Evolutionary conservation across 352 stramenopile species (phyloP), one percentile per base, ranked within the genome.

Genomic region (Pythium chondricola): DNA sequence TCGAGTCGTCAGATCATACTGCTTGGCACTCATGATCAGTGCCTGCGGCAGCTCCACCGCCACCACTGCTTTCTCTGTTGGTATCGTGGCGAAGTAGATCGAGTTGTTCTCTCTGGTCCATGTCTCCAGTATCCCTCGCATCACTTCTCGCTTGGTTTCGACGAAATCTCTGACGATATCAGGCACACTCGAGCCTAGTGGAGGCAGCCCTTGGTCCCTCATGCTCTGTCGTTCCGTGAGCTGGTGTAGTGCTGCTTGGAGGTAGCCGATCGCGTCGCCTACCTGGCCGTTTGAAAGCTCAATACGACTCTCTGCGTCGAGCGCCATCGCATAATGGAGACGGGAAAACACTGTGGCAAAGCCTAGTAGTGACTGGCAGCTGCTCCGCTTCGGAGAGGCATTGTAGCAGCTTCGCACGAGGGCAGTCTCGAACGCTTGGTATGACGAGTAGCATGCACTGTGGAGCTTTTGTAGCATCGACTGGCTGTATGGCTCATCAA

Each of bases 381-480:
- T 37, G 5, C 65, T 22, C 4, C 38, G 45, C 5, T 24, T 57
- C 17, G 22, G n/a, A 13, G 20, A 43, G 9, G 10, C 13, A 16
- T 32, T 39, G 41, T 52, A 54, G 37, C 53, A 61, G 29, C 57
- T 65, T 13, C 48, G 57, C 16, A 57, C 29, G 25, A 72, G 22
- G 0, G 52, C 44, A 1, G 43, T 35, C 37, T 71, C 46, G 33
- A 56, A 72, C 6, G 53, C 37, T 6, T 53, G 42, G 25, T 57
- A 60, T 13, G 52, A 64, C n/a, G 49, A 37, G 3, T 58, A 31
- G 38, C 56, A 63, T 9, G 18, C 56, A 10, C 30, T 27, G 20
- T 77, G 67, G 14, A 77, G 64, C 42, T 72, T 77, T 18, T 70
- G 52, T 5, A 76, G 48, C 24, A 69, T 51, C 0, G 53, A 56